Evolutionary conservation across 768 basidiomycete genomes (phyloP).

Genomic region (Mycena haematopus): DNA sequence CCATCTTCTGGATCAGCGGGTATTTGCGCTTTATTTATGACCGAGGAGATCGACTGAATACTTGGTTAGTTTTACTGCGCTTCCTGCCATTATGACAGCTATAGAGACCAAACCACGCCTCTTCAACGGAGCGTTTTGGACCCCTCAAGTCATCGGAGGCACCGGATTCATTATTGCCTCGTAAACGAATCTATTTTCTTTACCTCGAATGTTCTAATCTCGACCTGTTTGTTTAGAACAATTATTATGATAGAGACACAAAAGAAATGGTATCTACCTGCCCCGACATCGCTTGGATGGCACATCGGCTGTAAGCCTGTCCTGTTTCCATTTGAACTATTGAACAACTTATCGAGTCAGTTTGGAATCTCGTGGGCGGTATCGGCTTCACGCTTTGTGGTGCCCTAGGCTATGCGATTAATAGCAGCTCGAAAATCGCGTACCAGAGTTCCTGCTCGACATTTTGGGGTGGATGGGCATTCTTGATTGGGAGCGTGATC

Average conservation of each 20-base stretch:
- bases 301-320: conserved; percentile 48
- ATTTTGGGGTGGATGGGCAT: conserved; percentile 68
- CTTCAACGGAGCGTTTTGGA: conserved; percentile 61
- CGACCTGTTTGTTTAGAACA: conserved; percentile 28
- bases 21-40: conserved; percentile 25
- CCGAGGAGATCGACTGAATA: neutral
- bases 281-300: conserved; percentile 57
- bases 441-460: conserved; percentile 62
- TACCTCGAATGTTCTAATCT: neutral
- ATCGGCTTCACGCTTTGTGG: neutral
- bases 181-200: conserved; percentile 30
- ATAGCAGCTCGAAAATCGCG: conserved; percentile 39
- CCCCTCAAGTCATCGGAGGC: conserved; percentile 69
- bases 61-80: conserved; percentile 40
- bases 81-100: conserved; percentile 43
- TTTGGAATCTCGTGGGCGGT: neutral
- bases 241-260: conserved; percentile 64
- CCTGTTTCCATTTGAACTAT: neutral
- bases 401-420: conserved; percentile 30
- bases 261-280: conserved; percentile 57
- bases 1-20: conserved; percentile 68
- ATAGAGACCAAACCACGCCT: conserved; percentile 37
- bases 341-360: neutral
- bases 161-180: conserved; percentile 61
- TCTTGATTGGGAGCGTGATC: conserved; percentile 62